phyloP scores from a whole-genome alignment of 169 alveolate genomes.

The Plasmodium gonderi region DNA sequence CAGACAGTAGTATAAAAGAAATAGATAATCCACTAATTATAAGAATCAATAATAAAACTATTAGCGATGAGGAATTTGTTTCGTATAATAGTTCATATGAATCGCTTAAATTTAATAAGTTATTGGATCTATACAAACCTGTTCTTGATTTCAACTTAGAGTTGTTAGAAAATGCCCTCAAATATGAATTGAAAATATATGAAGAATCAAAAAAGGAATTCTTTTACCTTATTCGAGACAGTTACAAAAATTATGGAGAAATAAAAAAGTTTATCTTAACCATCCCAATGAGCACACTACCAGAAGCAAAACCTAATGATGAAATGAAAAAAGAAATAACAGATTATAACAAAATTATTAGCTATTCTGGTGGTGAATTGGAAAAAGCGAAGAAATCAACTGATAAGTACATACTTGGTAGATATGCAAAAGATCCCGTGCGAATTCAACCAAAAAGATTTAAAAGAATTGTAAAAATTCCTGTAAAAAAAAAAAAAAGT shows the following conservation, averaged over 20 bases:
- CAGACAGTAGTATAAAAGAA: slow-evolving; percentile 39
- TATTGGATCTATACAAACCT: slow-evolving; percentile 38
- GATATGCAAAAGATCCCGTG: not conserved
- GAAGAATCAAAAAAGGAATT: slow-evolving; percentile 16
- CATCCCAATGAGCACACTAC: slow-evolving; percentile 42
- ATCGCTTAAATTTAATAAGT: not conserved
- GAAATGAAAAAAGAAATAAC: slow-evolving; percentile 6
- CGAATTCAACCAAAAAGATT: slow-evolving; percentile 12
- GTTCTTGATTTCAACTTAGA: slow-evolving; percentile 63
- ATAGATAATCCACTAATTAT: slow-evolving; percentile 23
- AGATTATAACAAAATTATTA: slow-evolving; percentile 15
- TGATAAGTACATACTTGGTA: slow-evolving; percentile 6
- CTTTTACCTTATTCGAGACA: slow-evolving; percentile 18
- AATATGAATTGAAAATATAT: slow-evolving; percentile 1
- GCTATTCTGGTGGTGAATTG: not conserved
- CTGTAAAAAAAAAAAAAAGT: slow-evolving; percentile 25
- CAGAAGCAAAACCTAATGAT: slow-evolving; percentile 55
- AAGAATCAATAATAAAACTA: not conserved
- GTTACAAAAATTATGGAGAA: not conserved
- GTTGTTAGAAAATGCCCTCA: not conserved
- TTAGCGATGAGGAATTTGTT: not conserved
- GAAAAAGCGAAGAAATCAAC: not conserved
- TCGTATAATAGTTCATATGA: not conserved
- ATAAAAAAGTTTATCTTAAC: not conserved
- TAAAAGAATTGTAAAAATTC: slow-evolving; percentile 37